Evolutionary conservation across 345 rosid genomes (phyloP).

Genomic region (Eucalyptus decipiens): DNA sequence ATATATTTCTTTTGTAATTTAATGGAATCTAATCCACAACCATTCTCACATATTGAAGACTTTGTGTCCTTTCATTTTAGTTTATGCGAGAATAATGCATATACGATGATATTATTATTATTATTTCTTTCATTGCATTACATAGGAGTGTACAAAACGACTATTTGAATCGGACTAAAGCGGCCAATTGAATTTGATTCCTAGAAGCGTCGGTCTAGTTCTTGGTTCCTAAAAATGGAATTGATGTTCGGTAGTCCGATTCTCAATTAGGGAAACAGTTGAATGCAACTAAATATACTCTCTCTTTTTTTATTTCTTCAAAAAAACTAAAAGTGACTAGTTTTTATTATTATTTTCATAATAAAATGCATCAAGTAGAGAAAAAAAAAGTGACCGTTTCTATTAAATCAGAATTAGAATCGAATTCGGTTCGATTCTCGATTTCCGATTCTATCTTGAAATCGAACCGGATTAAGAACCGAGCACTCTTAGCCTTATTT

Average conservation of each 20-base stretch:
- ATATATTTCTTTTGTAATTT: no score
- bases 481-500: fast-evolving
- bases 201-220: fast-evolving
- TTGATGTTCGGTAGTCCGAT: fast-evolving
- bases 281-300: fast-evolving
- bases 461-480: fast-evolving
- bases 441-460: no score
- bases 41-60: neutral
- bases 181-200: fast-evolving
- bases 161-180: fast-evolving
- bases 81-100: neutral
- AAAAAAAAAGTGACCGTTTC: no score
- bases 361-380: no score
- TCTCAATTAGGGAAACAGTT: fast-evolving
- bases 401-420: no score
- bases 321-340: no score
- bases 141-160: fast-evolving
- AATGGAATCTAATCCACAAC: no score
- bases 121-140: no score
- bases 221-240: fast-evolving
- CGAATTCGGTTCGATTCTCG: fast-evolving
- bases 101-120: neutral
- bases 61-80: neutral
- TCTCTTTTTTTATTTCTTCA: no score
- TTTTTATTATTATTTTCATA: no score